Conservation (phyloP, 306 rosid genomes). For the Parietaria judaica region DNA sequence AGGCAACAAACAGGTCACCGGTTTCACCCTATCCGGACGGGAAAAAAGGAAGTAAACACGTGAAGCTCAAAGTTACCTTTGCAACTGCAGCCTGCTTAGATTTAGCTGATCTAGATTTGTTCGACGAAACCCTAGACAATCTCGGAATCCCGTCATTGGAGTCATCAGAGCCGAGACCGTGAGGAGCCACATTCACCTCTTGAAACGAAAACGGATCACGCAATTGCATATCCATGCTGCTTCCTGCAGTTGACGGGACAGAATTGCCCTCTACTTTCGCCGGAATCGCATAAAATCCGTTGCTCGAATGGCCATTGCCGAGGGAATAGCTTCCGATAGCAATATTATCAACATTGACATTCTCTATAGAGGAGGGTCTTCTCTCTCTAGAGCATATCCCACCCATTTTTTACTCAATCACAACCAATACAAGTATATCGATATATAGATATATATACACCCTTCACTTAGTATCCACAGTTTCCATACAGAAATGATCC, state of each 20-base stretch:
- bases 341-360: conserved; percentile 43
- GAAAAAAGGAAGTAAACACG: not conserved
- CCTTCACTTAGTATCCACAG: conserved; percentile 31
- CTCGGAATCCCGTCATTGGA: conserved; percentile 85
- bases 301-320: conserved; percentile 57
- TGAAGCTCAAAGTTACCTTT: conserved; percentile 44
- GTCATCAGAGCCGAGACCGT: conserved; percentile 49
- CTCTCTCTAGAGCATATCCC: conserved; percentile 79
- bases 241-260: conserved; percentile 33
- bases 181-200: conserved; percentile 35
- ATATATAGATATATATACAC: conserved; percentile 9
- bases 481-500: conserved; percentile 33
- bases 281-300: conserved; percentile 37
- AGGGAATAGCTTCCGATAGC: conserved; percentile 36
- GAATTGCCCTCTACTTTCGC: conserved; percentile 35
- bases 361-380: conserved; percentile 53
- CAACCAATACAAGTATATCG: not conserved
- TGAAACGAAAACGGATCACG: conserved; percentile 54
- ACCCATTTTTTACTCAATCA: conserved; percentile 51
- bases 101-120: conserved; percentile 66
- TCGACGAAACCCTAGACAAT: conserved; percentile 57
- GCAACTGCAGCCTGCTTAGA: conserved; percentile 66
- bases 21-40: too few relatives aligned
- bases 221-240: conserved; percentile 44
- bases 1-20: too few relatives aligned